These are phyloP conservation scores for Plasmodium adleri DNA, from an alignment of 169 alveolate genomes.

Conservation along the genomic window DNA sequence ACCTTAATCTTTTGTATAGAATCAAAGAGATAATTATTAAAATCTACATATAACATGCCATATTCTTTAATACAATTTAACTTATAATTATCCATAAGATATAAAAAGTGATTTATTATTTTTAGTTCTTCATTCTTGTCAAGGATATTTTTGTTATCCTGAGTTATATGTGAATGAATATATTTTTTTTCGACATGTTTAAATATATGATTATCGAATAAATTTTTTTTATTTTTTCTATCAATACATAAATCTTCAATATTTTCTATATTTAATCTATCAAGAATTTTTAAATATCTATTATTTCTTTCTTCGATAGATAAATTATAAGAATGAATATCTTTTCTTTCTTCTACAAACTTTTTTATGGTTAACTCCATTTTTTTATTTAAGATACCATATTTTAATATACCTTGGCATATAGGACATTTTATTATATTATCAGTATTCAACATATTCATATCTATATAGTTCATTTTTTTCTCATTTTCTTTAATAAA, in stretches of 20 bases:
- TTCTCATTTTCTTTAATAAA: constrained; percentile 32
- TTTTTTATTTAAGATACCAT: constrained; percentile 65
- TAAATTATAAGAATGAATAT: constrained; percentile 28
- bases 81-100: constrained; percentile 40
- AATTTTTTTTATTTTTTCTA: not conserved
- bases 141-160: not conserved
- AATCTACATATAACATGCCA: constrained; percentile 29
- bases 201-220: constrained; percentile 19
- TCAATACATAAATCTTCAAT: constrained; percentile 12
- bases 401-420: constrained; percentile 40
- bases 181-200: constrained; percentile 18
- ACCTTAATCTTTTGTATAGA: constrained; percentile 41
- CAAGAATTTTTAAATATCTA: constrained; percentile 19
- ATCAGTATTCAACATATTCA: not conserved
- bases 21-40: constrained; percentile 49
- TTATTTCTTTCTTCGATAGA: constrained; percentile 42
- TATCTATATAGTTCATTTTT: constrained; percentile 17
- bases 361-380: constrained; percentile 53
- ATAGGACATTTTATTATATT: constrained; percentile 46
- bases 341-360: constrained; percentile 40
- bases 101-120: constrained; percentile 37
- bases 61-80: constrained; percentile 58
- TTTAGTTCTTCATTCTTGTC: constrained; percentile 1
- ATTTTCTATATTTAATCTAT: constrained; percentile 55
- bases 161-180: not conserved